Conservation (phyloP, 2,329 filamentous ascomycete species). For the Orbilia javanica region DNA sequence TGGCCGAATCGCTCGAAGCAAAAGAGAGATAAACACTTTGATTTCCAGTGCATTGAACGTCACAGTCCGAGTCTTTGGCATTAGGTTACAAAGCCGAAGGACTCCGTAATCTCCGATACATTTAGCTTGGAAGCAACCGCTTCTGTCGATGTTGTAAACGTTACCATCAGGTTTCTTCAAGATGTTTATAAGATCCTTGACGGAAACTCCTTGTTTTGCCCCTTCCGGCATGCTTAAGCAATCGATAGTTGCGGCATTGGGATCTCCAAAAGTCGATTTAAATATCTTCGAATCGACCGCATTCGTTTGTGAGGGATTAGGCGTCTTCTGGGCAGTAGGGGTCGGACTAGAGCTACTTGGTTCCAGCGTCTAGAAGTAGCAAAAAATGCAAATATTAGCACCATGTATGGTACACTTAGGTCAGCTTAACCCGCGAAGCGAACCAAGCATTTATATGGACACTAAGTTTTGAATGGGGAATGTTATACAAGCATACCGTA, state of each 20-base stretch:
- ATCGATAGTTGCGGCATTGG: not conserved
- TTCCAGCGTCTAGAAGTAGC: not conserved
- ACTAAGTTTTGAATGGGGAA: not conserved
- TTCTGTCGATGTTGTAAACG: constrained; percentile 25
- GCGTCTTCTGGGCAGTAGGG: not conserved
- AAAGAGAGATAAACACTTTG: not conserved
- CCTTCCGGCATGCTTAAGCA: constrained; percentile 1
- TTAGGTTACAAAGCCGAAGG: constrained; percentile 40
- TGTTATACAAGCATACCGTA: not conserved
- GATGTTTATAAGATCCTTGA: constrained; percentile 21
- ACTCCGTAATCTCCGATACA: constrained; percentile 32
- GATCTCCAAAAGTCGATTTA: not conserved
- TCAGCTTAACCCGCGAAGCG: too few relatives aligned
- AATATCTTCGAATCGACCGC: not conserved
- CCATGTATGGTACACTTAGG: too few relatives aligned
- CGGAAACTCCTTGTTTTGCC: not conserved
- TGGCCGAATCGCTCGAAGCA: constrained; percentile 16
- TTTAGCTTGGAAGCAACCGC: constrained; percentile 35
- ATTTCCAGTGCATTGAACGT: not conserved
- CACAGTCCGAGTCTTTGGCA: constrained; percentile 8
- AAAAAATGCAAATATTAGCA: too few relatives aligned
- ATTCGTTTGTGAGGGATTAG: not conserved
- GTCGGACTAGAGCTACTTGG: not conserved
- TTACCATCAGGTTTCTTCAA: not conserved
- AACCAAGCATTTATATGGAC: too few relatives aligned